These are phyloP conservation scores for Sugiyamaella japonica DNA, from an alignment of 1,139 yeast genomes.

Conservation along the genomic window DNA sequence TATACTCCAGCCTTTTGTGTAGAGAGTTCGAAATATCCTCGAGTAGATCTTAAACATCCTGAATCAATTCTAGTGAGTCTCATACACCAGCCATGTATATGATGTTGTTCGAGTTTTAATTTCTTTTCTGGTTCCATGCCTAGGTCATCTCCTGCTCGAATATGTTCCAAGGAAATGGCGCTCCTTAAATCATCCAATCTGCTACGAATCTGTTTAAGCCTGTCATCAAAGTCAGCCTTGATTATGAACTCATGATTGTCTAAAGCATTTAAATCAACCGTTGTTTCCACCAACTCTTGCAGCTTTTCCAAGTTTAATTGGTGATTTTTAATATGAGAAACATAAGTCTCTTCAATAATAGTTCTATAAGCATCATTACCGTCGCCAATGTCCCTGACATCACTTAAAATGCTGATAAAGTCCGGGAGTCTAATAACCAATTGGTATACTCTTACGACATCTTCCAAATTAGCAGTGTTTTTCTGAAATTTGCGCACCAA, in stretches of 20 bases:
- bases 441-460: conserved; percentile 87
- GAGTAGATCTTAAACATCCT: conserved; percentile 62
- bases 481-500: conserved; percentile 63
- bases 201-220: conserved; percentile 59
- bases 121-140: conserved; percentile 82
- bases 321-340: conserved; percentile 53
- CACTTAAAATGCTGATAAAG: conserved; percentile 54
- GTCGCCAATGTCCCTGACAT: conserved; percentile 30
- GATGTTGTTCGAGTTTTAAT: conserved; percentile 83
- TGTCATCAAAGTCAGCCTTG: conserved; percentile 85
- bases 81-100: conserved; percentile 89
- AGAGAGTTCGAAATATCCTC: conserved; percentile 70
- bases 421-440: conserved; percentile 71
- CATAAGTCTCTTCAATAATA: conserved; percentile 56
- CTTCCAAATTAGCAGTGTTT: conserved; percentile 64
- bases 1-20: conserved; percentile 94
- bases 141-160: conserved; percentile 68
- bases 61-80: conserved; percentile 90
- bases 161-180: conserved; percentile 61
- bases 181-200: conserved; percentile 56
- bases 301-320: conserved; percentile 59
- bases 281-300: conserved; percentile 86
- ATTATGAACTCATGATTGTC: conserved; percentile 79
- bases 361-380: conserved; percentile 29
- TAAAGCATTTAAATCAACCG: conserved; percentile 81